Base-by-base conservation (phyloP, 2,329 filamentous ascomycete species). In the Coleophoma eucalyptorum region DNA sequence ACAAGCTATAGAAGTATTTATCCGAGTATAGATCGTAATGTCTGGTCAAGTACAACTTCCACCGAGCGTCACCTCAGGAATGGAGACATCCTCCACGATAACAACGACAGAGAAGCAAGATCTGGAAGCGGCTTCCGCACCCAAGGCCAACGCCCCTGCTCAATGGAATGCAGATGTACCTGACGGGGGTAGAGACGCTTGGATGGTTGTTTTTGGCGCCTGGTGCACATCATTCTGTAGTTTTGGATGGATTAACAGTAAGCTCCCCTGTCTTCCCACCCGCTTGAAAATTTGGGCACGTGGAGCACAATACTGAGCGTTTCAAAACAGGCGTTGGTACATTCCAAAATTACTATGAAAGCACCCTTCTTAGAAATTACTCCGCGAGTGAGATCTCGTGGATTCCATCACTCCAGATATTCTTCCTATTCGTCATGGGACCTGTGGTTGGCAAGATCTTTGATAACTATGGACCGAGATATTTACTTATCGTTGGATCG, bases 361-460 rank as follows among this genome's bases (percentile, higher is more conserved):
- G 62, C 4, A 64, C 72, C 6, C 71, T 74, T 19, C 64, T 83
- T 4, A 63, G 59, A 10, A 41, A 68, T 3, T 77, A 78, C 55
- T 76, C 77, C 0, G 56, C 76, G 3, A 78, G 75, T 43, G 75
- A 73, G 0, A 71, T 84, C 18, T 68, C 79, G 13, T 84, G 79
- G 80, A 82, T 83, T 37, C 72, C 77, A 0, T 78, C 78, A 0
- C 61, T 82, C 1, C 72, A 81, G 50, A 32, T 32, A 6, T 66
- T 74, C 31, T 78, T 76, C 55, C 69, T 79, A 56, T 71, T 84
- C 69, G 57, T 62, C 34, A 56, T 61, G 15, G 54, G 74, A 58
- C 81, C 81, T 0, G 58, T 87, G 12, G 73, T 84, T 12, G 84
- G 85, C 2, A 78, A 76, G 35, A 38, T 84, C 0, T 85, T 76